Evolutionary conservation across 148 eudicot genomes (phyloP), one percentile per base, ranked within the genome.

Genomic region (Nepenthes mirabilis): DNA sequence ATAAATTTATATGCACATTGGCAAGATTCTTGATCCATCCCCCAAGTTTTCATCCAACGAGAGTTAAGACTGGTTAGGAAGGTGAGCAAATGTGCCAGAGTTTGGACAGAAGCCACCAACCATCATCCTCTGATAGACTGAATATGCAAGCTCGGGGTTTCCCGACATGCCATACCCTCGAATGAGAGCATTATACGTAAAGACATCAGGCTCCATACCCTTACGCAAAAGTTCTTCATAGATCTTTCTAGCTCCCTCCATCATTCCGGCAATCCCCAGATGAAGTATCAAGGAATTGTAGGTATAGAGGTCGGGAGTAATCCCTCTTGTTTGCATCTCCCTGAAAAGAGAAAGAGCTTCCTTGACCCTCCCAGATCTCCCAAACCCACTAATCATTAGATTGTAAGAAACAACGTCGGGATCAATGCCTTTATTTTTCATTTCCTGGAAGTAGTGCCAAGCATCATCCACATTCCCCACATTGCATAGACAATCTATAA

Each of bases 51-150:
- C 45, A 4, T 40, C 45, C 8, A 8, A 40, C 45, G 8, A 40
- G 45, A 40, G 45, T 52, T 23, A 63, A 40, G 64, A 62, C 72
- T 74, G 81, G 67, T 91, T 91, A 63, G 98, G 98, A 69, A 93
- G 98, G 72, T 86, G 96, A 8, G 84, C 83, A 74, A 88, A 79
- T 45, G 98, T 93, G 50, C 85, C 86, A 11, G 68, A 57, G 66
- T 93, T 88, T 12, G 98, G 98, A 65, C 77, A 76, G 68, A 96
- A 93, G 10, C 98, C 98, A 66, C 85, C 88, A 62, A 68, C 74
- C 98, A 93, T 86, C 98, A 93, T 93, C 75, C 72, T 87, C 79
- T 93, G 85, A 75, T 85, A 93, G 48, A 93, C 73, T 33, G 79
- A 83, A 74, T 80, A 93, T 12, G 98, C 98, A 58, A 71, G 68